Evolutionary conservation across 1,284 basidiomycete species (phyloP).

Genomic region (Leccinum ponderosum): DNA sequence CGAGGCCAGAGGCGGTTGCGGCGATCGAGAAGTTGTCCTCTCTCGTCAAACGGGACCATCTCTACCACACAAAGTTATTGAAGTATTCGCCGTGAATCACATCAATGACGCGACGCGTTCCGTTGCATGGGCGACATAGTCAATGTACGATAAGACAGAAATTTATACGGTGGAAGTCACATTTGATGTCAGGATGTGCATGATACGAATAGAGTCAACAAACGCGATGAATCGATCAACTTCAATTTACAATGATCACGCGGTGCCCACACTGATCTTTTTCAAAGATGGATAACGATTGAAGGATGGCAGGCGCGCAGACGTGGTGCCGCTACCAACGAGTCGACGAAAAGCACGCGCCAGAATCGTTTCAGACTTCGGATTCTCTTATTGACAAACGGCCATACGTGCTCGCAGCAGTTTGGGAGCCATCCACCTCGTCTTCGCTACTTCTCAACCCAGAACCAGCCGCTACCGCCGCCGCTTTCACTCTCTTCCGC

Average conservation of each 20-base stretch:
- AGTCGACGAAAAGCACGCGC: background rate
- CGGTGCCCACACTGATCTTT: no score
- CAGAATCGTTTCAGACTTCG: background rate
- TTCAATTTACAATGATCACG: no score
- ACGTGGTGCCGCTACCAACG: no score
- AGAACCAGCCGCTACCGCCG: background rate
- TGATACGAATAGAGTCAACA: background rate
- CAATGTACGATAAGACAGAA: background rate
- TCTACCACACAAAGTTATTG: conserved; percentile 8
- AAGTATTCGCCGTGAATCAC: conserved; percentile 1
- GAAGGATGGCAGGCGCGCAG: no score
- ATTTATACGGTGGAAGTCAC: background rate
- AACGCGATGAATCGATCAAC: background rate
- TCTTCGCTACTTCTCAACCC: conserved; percentile 3
- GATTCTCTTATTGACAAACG: background rate
- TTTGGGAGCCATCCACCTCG: background rate
- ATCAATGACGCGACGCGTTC: background rate
- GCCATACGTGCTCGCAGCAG: background rate
- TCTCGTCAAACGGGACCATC: conserved; percentile 13
- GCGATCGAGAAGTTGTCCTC: conserved; percentile 5
- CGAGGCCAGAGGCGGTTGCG: conserved; percentile 9
- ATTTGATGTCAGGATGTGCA: background rate
- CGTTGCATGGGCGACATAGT: background rate
- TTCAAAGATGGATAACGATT: no score
- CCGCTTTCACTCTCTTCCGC: conserved; percentile 25